A percentile compares a stretch with the other conserved stretches of the same genome.
Conservation (phyloP, 768 basidiomycete species). For the Pleurotus citrinopileatus region DNA sequence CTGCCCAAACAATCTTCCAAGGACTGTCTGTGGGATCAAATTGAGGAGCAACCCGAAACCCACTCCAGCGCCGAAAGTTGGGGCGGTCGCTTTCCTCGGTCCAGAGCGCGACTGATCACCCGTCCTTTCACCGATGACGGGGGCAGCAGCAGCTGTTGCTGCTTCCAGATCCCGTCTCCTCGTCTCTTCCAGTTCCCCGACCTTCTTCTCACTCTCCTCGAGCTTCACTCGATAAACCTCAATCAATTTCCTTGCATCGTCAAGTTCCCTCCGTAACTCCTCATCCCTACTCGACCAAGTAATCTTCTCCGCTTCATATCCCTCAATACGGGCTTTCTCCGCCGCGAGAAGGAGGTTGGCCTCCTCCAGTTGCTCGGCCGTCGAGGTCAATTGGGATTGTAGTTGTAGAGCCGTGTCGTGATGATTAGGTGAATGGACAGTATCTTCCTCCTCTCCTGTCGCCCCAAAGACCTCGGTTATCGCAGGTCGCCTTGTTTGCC, state of each 20-base stretch:
- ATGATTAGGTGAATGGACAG: too few species aligned
- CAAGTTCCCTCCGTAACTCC: slow-evolving; percentile 12
- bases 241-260: slow-evolving; percentile 12
- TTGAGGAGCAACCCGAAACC: background rate
- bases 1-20: background rate
- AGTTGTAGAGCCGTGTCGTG: too few species aligned
- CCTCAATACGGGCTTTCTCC: background rate
- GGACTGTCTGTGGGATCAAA: background rate
- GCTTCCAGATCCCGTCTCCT: background rate
- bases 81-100: background rate
- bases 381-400: background rate
- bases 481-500: background rate
- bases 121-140: background rate
- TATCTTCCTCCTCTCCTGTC: background rate
- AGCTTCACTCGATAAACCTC: slow-evolving; percentile 17
- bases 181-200: slow-evolving; percentile 18
- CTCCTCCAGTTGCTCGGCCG: background rate
- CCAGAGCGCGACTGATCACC: background rate
- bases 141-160: background rate
- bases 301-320: slow-evolving; percentile 1
- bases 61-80: background rate
- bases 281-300: background rate
- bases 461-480: slow-evolving; percentile 2
- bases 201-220: slow-evolving; percentile 20
- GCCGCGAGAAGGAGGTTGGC: background rate